Conservation (phyloP, 1,284 basidiomycete species). For the Athelia psychrophila region DNA sequence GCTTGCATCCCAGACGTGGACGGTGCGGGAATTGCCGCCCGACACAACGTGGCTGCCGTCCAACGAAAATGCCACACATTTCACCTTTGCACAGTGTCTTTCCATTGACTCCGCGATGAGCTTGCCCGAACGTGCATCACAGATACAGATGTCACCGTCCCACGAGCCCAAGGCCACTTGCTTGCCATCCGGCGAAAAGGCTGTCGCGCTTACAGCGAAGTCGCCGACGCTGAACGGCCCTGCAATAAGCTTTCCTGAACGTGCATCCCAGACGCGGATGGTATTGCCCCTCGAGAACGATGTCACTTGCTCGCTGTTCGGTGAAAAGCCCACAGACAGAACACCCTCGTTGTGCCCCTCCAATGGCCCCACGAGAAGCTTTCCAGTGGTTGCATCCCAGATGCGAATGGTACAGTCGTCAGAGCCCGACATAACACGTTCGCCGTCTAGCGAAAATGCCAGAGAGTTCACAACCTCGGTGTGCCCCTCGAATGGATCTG, state of each 20-base stretch:
- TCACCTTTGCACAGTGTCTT: no score
- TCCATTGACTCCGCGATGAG: no score
- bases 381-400: neutral
- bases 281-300: neutral
- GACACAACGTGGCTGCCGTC: no score
- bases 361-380: neutral
- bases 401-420: constrained; percentile 1
- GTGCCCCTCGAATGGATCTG: constrained; percentile 1
- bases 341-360: constrained; percentile 4
- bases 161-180: neutral
- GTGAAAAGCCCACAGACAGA: constrained; percentile 4
- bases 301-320: neutral
- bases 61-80: no score
- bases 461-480: constrained; percentile 2
- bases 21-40: no score
- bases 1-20: no score
- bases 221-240: neutral
- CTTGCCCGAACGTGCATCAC: no score
- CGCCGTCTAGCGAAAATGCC: constrained; percentile 8
- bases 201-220: neutral
- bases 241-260: neutral
- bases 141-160: neutral
- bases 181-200: neutral
- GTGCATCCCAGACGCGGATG: neutral
- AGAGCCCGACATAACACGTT: constrained; percentile 5